Base-by-base conservation (phyloP, 2,329 filamentous ascomycete genomes). In the Didymella exigua region DNA sequence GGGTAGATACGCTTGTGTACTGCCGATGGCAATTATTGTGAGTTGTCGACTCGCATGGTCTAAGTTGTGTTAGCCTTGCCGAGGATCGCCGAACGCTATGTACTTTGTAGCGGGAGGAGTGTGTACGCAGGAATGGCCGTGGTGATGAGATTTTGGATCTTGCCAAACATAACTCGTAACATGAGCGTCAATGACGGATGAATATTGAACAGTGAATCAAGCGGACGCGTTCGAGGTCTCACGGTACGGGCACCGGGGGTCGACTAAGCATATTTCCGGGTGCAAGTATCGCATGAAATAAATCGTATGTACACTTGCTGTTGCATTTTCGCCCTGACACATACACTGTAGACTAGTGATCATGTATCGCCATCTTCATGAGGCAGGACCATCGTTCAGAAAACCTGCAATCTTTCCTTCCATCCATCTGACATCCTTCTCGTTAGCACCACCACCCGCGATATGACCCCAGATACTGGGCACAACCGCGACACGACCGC, bases 391-490 rank as follows among this genome's bases (percentile, higher is more conserved):
- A n/a, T 42, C 52, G 16, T 55, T 37, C 10, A 55, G 41, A 7
- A 55, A 55, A 5, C 31, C 36, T 14, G 41, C 36, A 29, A 68
- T 68, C 21, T 34, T 49, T 18, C 48, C 26, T 30, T 64, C 57
- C 61, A 68, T 68, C 61, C 62, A 68, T n/a, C 54, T 41, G 2
- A 49, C 46, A 45, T 77, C 75, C 34, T 65, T 61, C 23, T 67
- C 60, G 7, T 72, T 75, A 14, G 66, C 66, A 5, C 75, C 76
- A 21, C 73, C 72, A 13, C 75, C 76, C 14, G 69, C 76, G 19
- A 79, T 58, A 58, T 78, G 76, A 1, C 77, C 76, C 75, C 75
- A 78, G 9, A 77, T 64, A 36, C 71, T 75, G 21, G 73, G 68
- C 30, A 79, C 69, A 6, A 71, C 55, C 30, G 57, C 60, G 8